These are phyloP conservation scores for Miamiensis avidus DNA, from an alignment of 169 alveolate genomes.

Conservation along the genomic window DNA sequence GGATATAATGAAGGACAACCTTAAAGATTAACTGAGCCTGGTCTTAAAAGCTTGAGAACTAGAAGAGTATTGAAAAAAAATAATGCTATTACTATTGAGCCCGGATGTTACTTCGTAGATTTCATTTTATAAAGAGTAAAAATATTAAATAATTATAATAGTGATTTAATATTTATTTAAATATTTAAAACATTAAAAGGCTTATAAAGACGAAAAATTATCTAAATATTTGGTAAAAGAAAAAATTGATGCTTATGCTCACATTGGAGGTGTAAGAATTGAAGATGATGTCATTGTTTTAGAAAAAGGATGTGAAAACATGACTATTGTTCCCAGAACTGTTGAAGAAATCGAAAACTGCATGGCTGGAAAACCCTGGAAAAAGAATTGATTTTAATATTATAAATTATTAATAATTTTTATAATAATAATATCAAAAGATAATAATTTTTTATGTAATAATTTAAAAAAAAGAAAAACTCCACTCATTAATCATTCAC, in stretches of 20 bases:
- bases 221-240: conserved; percentile 55
- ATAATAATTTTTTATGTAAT: too few relatives aligned
- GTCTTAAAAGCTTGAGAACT: conserved; percentile 81
- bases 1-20: conserved; percentile 82
- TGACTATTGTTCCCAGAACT: conserved; percentile 84
- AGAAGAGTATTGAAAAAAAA: conserved; percentile 77
- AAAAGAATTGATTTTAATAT: neutral
- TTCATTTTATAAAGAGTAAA: conserved; percentile 63
- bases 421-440: too few relatives aligned
- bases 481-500: too few relatives aligned
- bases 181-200: too few relatives aligned
- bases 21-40: conserved; percentile 68
- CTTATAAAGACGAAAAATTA: conserved; percentile 9
- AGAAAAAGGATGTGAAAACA: conserved; percentile 70
- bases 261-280: conserved; percentile 89
- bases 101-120: conserved; percentile 85
- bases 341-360: conserved; percentile 71
- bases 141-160: conserved; percentile 3
- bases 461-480: too few relatives aligned
- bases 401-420: too few relatives aligned
- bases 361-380: conserved; percentile 23
- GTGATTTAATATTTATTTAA: too few relatives aligned
- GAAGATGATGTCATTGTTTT: conserved; percentile 89
- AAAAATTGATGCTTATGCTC: conserved; percentile 62
- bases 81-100: conserved; percentile 88